Evolutionary conservation across 2,329 filamentous ascomycete genomes (phyloP), one percentile per base, ranked within the genome.

Genomic region (Hirsutella thompsonii): DNA sequence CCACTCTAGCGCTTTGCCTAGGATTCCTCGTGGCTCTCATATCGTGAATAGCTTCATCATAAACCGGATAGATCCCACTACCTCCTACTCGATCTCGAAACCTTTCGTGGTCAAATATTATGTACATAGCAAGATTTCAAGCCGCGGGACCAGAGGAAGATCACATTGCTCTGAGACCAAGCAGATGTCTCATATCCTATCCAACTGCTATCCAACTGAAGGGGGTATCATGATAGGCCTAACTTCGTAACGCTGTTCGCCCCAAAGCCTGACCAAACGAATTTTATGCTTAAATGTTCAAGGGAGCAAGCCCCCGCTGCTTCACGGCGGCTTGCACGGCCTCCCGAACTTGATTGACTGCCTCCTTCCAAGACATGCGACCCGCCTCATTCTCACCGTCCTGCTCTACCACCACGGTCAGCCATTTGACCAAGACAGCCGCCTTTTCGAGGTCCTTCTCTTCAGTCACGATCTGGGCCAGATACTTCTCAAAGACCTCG

Each of bases 381-480:
- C 62, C 70, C 38, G 43, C 51, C 14, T 55, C 55, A 2, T 55
- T 57, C 2, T 51, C 55, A 8, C 56, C 59, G 26, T 64, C 65
- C 36, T 71, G 69, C 36, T 72, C 70, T 6, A 79, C 66, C 18
- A 79, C 47, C 52, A 74, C 67, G 34, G 66, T 65, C 38, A 81
- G 49, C 85, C 86, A 94, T 48, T 69, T 76, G 11, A 83, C 72
- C 16, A 92, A 61, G 11, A 74, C 73, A 2, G 76, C 70, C 1
- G 76, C 84, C 60, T 94, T 94, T 5, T 72, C 72, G 61, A 92
- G 69, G 55, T 95, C 81, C 43, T 72, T 68, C 59, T 96, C 92
- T 43, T 90, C 80, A 1, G 63, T 45, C 0, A 94, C 71, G 0
- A 96, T 85, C 20, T 72, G 72, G 5, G 57, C 66, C 23, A 96